Conservation (phyloP, 176 grass and related monocot genomes). For the Sorghum bicolor region DNA sequence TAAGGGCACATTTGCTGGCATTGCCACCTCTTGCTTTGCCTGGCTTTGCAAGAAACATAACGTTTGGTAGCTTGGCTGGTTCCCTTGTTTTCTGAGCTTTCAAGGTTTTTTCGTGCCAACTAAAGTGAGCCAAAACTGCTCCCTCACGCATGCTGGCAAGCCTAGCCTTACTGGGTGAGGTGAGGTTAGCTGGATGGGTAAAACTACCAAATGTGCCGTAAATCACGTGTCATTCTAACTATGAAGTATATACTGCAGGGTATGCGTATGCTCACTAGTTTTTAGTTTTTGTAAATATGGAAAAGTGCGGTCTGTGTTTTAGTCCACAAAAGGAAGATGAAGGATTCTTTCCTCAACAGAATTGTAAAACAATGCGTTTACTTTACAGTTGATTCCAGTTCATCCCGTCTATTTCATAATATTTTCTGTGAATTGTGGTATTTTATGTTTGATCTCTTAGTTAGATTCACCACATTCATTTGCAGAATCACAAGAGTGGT, state of each 20-base stretch:
- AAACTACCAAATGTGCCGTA: not conserved
- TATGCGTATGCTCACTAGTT: not conserved
- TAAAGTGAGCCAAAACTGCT: too few relatives aligned
- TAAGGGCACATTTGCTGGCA: too few relatives aligned
- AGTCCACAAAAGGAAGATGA: not conserved
- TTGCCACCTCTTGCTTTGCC: too few relatives aligned
- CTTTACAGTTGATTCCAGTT: not conserved
- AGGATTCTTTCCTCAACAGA: not conserved
- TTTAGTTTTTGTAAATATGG: not conserved
- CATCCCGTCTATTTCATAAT: not conserved
- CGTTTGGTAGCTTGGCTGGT: too few relatives aligned
- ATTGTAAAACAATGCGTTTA: not conserved
- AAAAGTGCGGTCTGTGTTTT: not conserved
- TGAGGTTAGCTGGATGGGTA: too few relatives aligned
- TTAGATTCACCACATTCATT: slow-evolving; percentile 1
- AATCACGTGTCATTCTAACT: not conserved
- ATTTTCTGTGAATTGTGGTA: not conserved
- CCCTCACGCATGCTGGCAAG: too few relatives aligned
- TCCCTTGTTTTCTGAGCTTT: too few relatives aligned
- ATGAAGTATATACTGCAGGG: not conserved
- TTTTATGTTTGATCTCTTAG: not conserved
- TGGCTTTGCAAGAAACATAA: too few relatives aligned
- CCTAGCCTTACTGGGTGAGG: too few relatives aligned
- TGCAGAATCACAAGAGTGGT: slow-evolving; percentile 13
- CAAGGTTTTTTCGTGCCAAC: too few relatives aligned